These are phyloP conservation scores for Onygenales sp. DNA, from an alignment of 2,329 filamentous ascomycete genomes.

Conservation along the genomic window DNA sequence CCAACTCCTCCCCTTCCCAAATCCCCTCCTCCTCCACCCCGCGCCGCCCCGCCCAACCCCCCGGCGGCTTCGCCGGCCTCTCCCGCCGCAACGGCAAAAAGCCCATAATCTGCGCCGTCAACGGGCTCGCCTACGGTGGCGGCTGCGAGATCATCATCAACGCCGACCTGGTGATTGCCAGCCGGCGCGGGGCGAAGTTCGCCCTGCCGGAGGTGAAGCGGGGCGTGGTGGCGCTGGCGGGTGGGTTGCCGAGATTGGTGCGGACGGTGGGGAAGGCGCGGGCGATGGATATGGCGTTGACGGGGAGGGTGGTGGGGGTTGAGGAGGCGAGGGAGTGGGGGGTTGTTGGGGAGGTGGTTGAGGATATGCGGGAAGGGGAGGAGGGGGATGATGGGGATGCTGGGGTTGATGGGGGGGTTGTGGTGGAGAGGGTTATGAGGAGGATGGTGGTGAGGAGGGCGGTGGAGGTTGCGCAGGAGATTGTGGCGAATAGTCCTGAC, in stretches of 20 bases:
- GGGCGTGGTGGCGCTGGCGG: constrained; percentile 62
- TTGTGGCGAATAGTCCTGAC: constrained; percentile 63
- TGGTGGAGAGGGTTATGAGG: neutral
- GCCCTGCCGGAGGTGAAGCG: constrained; percentile 62
- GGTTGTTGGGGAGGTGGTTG: constrained; percentile 58
- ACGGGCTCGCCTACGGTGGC: constrained; percentile 65
- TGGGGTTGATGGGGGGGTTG: constrained; percentile 9
- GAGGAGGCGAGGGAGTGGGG: constrained; percentile 57
- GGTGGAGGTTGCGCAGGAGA: constrained; percentile 49
- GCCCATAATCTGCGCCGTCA: constrained; percentile 65
- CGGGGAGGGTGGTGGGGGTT: constrained; percentile 51
- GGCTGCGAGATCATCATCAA: constrained; percentile 70
- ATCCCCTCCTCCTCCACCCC: constrained; percentile 2
- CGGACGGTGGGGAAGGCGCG: constrained; percentile 57
- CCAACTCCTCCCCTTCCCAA: constrained; percentile 5
- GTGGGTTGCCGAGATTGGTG: constrained; percentile 58
- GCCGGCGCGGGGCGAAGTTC: constrained; percentile 45
- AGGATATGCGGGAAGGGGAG: constrained; percentile 15
- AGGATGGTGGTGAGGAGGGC: constrained; percentile 32
- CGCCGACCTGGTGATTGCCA: constrained; percentile 59
- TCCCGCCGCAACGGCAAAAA: constrained; percentile 45
- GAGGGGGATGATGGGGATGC: neutral
- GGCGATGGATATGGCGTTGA: constrained; percentile 63
- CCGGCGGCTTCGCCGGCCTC: constrained; percentile 33
- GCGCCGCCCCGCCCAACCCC: constrained; percentile 15